Evolutionary conservation across 768 basidiomycete species (phyloP).

Genomic region (Paxillus rubicundulus): DNA sequence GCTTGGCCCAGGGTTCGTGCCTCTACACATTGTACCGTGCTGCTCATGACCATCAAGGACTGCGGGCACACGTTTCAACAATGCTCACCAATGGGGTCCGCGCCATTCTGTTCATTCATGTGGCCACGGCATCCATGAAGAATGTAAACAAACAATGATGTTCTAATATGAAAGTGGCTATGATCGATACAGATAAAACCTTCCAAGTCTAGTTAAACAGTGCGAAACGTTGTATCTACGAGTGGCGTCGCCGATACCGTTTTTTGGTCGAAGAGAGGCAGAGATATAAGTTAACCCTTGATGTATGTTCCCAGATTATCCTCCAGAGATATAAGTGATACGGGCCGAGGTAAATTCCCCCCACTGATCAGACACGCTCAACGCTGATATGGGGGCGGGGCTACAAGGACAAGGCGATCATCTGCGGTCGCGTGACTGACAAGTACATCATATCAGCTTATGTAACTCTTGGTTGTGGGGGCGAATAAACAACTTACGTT

Average conservation of each 20-base stretch:
- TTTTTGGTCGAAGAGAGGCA: slow-evolving; percentile 14
- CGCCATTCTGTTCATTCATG: slow-evolving; percentile 11
- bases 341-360: slow-evolving; percentile 8
- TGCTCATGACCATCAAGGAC: not conserved
- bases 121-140: not conserved
- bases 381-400: slow-evolving; percentile 16
- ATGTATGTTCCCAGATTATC: slow-evolving; percentile 21
- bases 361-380: slow-evolving; percentile 20
- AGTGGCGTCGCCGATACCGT: slow-evolving; percentile 18
- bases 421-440: slow-evolving; percentile 31
- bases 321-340: slow-evolving; percentile 21
- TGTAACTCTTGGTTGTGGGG: not conserved
- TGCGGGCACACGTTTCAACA: not conserved
- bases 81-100: slow-evolving; percentile 2
- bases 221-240: slow-evolving; percentile 16
- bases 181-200: slow-evolving; percentile 15
- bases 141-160: slow-evolving; percentile 4
- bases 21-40: not conserved
- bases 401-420: slow-evolving; percentile 13
- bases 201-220: slow-evolving; percentile 9
- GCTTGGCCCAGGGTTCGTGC: not conserved
- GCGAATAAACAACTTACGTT: slow-evolving; percentile 13
- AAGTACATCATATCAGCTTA: slow-evolving; percentile 12
- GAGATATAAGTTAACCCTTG: slow-evolving; percentile 27
- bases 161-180: slow-evolving; percentile 9